A percentile compares a stretch with the other conserved stretches of the same genome.
These are phyloP conservation scores for Dalbergia cochinchinensis DNA, from an alignment of 306 rosid species.

Conservation along the genomic window DNA sequence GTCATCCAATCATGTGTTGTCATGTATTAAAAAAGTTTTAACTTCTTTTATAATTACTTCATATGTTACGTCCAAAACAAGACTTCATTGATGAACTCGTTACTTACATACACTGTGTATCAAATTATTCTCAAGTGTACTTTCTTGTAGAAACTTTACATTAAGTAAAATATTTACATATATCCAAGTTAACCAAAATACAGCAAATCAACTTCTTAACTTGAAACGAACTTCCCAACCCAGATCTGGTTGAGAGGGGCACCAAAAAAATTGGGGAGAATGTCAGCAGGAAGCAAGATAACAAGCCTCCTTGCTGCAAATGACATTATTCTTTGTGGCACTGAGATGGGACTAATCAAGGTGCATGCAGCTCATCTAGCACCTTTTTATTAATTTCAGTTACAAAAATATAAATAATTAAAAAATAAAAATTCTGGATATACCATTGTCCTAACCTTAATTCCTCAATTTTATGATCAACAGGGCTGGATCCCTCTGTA, in stretches of 20 bases:
- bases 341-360: slow-evolving; percentile 76
- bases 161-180: neutral
- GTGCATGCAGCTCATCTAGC: slow-evolving; percentile 44
- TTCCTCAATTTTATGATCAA: slow-evolving; percentile 38
- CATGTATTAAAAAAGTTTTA: too few species aligned
- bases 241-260: slow-evolving; percentile 84
- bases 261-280: slow-evolving; percentile 73
- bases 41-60: neutral
- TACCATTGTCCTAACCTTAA: slow-evolving; percentile 18
- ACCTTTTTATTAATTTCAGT: neutral
- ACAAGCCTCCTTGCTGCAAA: slow-evolving; percentile 74
- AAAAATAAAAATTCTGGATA: neutral
- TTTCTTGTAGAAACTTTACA: too few species aligned
- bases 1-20: neutral
- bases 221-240: slow-evolving; percentile 38
- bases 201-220: slow-evolving; percentile 33
- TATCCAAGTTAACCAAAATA: slow-evolving; percentile 14
- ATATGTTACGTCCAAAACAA: neutral
- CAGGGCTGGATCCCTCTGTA: slow-evolving; percentile 92
- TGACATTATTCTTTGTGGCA: slow-evolving; percentile 80
- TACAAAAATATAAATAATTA: too few species aligned
- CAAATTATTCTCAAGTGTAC: neutral
- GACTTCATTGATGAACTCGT: too few species aligned
- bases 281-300: slow-evolving; percentile 84
- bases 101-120: too few species aligned